These are phyloP conservation scores for Candida ovalis DNA, from an alignment of 805 yeast species.

Conservation along the genomic window DNA sequence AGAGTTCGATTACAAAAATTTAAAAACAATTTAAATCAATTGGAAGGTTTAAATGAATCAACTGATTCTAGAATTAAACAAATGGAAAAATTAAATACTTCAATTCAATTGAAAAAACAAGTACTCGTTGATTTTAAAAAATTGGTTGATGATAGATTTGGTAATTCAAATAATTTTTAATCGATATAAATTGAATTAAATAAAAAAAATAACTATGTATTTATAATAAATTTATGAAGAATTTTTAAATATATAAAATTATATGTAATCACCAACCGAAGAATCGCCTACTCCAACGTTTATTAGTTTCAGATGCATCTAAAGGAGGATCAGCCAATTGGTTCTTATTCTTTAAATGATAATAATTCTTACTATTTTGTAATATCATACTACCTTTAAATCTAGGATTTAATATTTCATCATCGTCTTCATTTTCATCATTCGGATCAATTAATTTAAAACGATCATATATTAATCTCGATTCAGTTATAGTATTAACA, in stretches of 20 bases:
- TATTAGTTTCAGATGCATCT: not conserved
- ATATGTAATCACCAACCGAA: constrained; percentile 12
- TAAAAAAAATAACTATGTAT: not conserved
- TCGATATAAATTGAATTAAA: not conserved
- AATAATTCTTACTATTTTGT: not conserved
- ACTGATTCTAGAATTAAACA: constrained; percentile 33
- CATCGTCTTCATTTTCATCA: not conserved
- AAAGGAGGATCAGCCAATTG: too few species aligned
- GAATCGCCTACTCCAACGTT: constrained; percentile 9
- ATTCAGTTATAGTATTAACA: not conserved
- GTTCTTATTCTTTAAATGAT: too few species aligned
- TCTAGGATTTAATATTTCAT: not conserved
- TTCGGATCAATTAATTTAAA: not conserved
- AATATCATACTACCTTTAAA: not conserved
- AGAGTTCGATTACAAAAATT: constrained; percentile 37
- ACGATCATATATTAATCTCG: not conserved
- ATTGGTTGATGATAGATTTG: constrained; percentile 13
- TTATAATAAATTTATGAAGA: not conserved
- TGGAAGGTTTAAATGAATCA: constrained; percentile 44
- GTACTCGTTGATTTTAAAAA: constrained; percentile 21
- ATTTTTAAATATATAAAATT: not conserved
- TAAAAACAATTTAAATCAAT: constrained; percentile 33
- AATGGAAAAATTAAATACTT: constrained; percentile 32
- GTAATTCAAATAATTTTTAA: constrained; percentile 6
- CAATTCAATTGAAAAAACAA: constrained; percentile 28